Evolutionary conservation across 192 early-diverging fungal species (phyloP).

Genomic region (Podila verticillata): DNA sequence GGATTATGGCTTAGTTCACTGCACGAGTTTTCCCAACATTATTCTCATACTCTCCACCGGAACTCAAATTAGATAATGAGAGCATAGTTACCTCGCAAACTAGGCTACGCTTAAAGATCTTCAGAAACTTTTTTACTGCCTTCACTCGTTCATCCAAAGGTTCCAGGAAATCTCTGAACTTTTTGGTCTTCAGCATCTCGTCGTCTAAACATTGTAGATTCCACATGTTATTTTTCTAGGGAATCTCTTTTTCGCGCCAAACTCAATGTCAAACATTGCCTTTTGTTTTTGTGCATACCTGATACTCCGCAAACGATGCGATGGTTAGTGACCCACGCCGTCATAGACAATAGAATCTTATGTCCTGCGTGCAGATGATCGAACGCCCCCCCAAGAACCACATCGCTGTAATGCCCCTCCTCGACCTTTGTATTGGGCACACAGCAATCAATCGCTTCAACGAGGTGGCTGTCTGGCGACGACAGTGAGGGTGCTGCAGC

Average conservation of each 20-base stretch:
- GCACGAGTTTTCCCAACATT: neutral
- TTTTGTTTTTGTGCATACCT: conserved; percentile 58
- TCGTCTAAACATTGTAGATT: conserved; percentile 53
- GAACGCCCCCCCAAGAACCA: conserved; percentile 94
- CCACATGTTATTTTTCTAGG: neutral
- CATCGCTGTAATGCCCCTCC: conserved; percentile 55
- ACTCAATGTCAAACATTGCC: neutral
- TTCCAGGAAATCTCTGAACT: conserved; percentile 73
- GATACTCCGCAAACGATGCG: conserved; percentile 78
- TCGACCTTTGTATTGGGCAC: conserved; percentile 19
- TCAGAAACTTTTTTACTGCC: conserved; percentile 70
- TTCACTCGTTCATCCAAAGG: conserved; percentile 68
- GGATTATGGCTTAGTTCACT: no score
- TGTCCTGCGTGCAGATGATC: conserved; percentile 97
- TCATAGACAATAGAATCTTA: conserved; percentile 89
- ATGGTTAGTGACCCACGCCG: conserved; percentile 72
- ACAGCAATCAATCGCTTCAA: conserved; percentile 16
- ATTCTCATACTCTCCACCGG: no score
- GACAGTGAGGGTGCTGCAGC: neutral
- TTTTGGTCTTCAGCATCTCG: conserved; percentile 75
- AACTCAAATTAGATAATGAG: neutral
- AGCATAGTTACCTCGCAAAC: conserved; percentile 49
- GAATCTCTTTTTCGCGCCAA: neutral
- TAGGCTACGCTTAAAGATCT: conserved; percentile 56
- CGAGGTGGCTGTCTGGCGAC: conserved; percentile 12